A percentile compares a stretch with the other conserved stretches of the same genome.
Evolutionary conservation across 1,284 basidiomycete genomes (phyloP).

Genomic region (Naganishia cerealis): DNA sequence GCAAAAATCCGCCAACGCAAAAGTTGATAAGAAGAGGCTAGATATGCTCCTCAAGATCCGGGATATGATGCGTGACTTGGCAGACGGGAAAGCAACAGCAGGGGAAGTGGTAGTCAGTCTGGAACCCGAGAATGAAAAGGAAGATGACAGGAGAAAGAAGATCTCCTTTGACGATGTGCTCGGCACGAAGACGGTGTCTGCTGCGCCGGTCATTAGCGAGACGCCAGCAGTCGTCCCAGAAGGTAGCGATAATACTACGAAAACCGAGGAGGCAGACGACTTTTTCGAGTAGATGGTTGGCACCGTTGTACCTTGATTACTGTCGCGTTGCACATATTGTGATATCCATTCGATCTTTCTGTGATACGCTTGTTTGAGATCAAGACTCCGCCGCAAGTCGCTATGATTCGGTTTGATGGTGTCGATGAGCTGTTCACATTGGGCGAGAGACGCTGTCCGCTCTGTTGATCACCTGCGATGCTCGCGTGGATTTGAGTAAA

Average conservation of each 20-base stretch:
- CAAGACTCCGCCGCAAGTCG: no score
- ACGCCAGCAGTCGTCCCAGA: neutral
- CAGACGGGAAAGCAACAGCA: slow-evolving; percentile 31
- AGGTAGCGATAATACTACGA: slow-evolving; percentile 31
- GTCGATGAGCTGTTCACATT: no score
- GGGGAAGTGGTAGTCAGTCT: slow-evolving; percentile 39
- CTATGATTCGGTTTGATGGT: no score
- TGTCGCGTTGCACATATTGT: neutral
- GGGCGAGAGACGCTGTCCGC: no score
- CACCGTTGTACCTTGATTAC: no score
- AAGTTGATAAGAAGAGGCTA: slow-evolving; percentile 53
- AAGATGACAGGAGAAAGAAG: slow-evolving; percentile 38
- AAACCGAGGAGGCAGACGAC: slow-evolving; percentile 54
- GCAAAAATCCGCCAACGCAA: slow-evolving; percentile 16
- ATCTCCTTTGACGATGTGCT: slow-evolving; percentile 22
- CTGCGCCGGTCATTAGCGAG: slow-evolving; percentile 24
- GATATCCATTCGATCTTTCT: neutral
- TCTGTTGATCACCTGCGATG: no score
- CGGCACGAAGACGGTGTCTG: slow-evolving; percentile 9
- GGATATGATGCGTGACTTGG: slow-evolving; percentile 61
- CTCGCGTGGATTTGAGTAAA: no score
- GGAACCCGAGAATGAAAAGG: slow-evolving; percentile 34
- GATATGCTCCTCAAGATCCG: slow-evolving; percentile 65
- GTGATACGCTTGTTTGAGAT: neutral
- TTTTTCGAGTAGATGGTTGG: slow-evolving; percentile 56